Evolutionary conservation across 78 protist genomes (phyloP).

Genomic region (Emiliania huxleyi): DNA sequence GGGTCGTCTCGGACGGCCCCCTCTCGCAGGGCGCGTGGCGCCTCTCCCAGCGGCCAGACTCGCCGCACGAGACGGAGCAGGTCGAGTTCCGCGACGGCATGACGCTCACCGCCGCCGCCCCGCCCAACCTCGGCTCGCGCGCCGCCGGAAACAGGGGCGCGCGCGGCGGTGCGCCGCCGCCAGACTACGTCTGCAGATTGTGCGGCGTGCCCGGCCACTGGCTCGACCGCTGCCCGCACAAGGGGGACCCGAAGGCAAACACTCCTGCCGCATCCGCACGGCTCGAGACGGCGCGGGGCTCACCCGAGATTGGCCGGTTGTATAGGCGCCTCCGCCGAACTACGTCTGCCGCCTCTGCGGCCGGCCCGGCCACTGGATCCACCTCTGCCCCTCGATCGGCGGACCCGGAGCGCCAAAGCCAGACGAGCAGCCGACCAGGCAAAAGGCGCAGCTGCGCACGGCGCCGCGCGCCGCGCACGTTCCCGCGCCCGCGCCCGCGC

Average conservation of each 20-base stretch:
- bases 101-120: not conserved
- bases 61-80: too few species aligned
- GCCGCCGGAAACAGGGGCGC: not conserved
- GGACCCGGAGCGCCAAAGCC: too few species aligned
- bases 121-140: not conserved
- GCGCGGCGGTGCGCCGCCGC: not conserved
- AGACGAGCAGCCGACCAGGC: too few species aligned
- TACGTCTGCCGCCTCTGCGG: not conserved
- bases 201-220: not conserved
- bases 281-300: too few species aligned
- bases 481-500: not conserved
- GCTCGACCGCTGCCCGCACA: not conserved
- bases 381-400: not conserved
- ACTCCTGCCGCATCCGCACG: too few species aligned
- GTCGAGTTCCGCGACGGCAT: not conserved
- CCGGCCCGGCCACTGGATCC: not conserved
- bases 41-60: not conserved
- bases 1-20: not conserved
- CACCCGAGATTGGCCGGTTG: too few species aligned
- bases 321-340: not conserved
- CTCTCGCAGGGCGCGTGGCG: not conserved
- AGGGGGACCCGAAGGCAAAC: not conserved
- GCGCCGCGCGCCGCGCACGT: not conserved
- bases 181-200: not conserved
- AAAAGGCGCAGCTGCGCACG: not conserved